A percentile compares a stretch with the other conserved stretches of the same genome.
phyloP scores from a whole-genome alignment of 345 rosid genomes.

The Sisymbrium altissimum region DNA sequence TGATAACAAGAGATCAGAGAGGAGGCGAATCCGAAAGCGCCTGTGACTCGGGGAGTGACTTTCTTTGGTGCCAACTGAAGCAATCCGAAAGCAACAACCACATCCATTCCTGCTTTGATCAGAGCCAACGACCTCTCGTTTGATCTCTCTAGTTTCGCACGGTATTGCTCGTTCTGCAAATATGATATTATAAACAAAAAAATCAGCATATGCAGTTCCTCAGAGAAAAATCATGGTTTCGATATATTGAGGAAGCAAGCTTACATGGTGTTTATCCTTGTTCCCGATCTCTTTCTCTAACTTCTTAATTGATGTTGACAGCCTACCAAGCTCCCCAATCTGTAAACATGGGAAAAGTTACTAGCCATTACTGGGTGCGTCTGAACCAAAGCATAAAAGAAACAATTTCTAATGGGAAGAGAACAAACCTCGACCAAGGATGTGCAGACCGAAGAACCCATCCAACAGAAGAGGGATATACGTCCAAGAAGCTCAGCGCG shows the following conservation, averaged over 20 bases:
- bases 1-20: slow-evolving; percentile 94
- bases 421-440: slow-evolving; percentile 84
- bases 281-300: slow-evolving; percentile 66
- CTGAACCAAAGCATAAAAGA: background rate
- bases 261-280: slow-evolving; percentile 62
- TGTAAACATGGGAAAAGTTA: slow-evolving; percentile 14
- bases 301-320: slow-evolving; percentile 72
- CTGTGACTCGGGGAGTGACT: slow-evolving; percentile 91
- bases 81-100: slow-evolving; percentile 83
- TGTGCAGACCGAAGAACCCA: slow-evolving; percentile 85
- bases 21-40: slow-evolving; percentile 73
- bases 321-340: slow-evolving; percentile 93
- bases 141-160: slow-evolving; percentile 61
- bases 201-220: too few species aligned
- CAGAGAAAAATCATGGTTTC: too few species aligned
- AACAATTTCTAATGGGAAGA: too few species aligned
- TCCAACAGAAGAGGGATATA: slow-evolving; percentile 91
- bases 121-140: slow-evolving; percentile 86
- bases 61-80: slow-evolving; percentile 91
- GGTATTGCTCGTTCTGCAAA: slow-evolving; percentile 77
- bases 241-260: too few species aligned
- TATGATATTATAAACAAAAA: too few species aligned
- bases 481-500: slow-evolving; percentile 75
- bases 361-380: background rate
- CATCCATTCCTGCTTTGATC: slow-evolving; percentile 76